phyloP scores from a whole-genome alignment of 371 early-diverging fungal genomes.

The Syncephalastrum monosporum region DNA sequence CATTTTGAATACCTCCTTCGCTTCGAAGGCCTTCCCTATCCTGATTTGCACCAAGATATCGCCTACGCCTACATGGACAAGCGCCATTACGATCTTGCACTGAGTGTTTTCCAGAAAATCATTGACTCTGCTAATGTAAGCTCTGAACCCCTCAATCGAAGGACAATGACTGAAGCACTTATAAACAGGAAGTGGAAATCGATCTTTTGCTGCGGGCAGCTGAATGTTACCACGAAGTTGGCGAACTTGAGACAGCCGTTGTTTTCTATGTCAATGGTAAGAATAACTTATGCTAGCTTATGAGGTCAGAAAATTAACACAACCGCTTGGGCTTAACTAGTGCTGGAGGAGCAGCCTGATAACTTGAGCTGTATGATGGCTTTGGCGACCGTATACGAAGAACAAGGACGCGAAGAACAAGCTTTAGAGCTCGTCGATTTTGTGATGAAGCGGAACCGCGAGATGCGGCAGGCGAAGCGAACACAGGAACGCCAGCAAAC shows the following conservation, averaged over 20 bases:
- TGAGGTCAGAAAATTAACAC: too few relatives aligned
- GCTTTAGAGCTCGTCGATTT: slow-evolving; percentile 65
- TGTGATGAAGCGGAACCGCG: slow-evolving; percentile 38
- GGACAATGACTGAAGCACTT: background rate
- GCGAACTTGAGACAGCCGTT: slow-evolving; percentile 63
- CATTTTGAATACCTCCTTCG: slow-evolving; percentile 70
- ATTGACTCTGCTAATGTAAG: slow-evolving; percentile 56
- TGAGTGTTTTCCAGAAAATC: slow-evolving; percentile 62
- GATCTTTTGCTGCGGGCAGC: slow-evolving; percentile 60
- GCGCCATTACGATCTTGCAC: slow-evolving; percentile 64
- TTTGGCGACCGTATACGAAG: slow-evolving; percentile 83
- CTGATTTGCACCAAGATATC: slow-evolving; percentile 81
- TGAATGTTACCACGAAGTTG: slow-evolving; percentile 69
- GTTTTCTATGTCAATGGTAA: slow-evolving; percentile 55
- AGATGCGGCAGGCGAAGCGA: slow-evolving; percentile 21
- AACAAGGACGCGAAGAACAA: slow-evolving; percentile 72
- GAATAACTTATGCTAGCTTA: background rate
- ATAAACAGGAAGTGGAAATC: slow-evolving; percentile 42
- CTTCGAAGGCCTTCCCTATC: slow-evolving; percentile 57
- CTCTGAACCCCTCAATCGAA: slow-evolving; percentile 3
- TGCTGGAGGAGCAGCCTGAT: slow-evolving; percentile 53
- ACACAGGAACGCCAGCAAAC: slow-evolving; percentile 5
- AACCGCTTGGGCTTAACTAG: slow-evolving; percentile 10
- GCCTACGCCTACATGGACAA: slow-evolving; percentile 79
- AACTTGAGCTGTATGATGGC: slow-evolving; percentile 77